phyloP scores from a whole-genome alignment of 805 yeast species.

The Lipomyces starkeyi region DNA sequence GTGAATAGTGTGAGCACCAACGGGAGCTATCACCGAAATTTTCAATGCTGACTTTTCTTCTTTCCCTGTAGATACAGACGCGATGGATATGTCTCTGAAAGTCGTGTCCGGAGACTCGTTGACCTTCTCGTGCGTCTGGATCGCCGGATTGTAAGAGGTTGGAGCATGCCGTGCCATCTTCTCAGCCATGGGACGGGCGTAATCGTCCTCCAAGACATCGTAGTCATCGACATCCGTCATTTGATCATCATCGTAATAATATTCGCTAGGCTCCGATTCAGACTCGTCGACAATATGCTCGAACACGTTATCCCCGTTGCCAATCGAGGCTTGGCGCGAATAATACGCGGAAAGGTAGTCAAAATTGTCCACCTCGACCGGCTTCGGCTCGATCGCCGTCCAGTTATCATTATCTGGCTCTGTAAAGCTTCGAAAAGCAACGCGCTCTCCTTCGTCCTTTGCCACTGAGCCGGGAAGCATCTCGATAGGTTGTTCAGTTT shows the following conservation, averaged over 20 bases:
- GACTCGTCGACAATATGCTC: neutral
- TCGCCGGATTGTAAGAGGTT: neutral
- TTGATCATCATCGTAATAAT: neutral
- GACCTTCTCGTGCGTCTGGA: neutral
- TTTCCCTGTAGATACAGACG: neutral
- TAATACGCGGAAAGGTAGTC: constrained; percentile 18
- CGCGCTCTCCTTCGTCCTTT: neutral
- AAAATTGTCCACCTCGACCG: constrained; percentile 7
- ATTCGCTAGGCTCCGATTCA: neutral
- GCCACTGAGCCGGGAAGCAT: neutral
- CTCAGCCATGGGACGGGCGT: neutral
- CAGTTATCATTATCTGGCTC: neutral
- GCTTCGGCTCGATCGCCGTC: neutral
- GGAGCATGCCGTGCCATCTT: neutral
- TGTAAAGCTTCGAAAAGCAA: neutral
- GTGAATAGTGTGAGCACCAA: neutral
- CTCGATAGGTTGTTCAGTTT: neutral
- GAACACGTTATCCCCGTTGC: neutral
- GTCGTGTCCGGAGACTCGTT: neutral
- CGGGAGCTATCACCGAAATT: neutral
- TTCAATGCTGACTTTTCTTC: neutral
- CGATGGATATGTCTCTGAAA: neutral
- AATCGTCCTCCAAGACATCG: neutral
- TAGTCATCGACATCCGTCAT: constrained; percentile 7
- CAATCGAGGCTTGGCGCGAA: neutral